Evolutionary conservation across 768 basidiomycete genomes (phyloP).

Genomic region (Mycena capillaripes): DNA sequence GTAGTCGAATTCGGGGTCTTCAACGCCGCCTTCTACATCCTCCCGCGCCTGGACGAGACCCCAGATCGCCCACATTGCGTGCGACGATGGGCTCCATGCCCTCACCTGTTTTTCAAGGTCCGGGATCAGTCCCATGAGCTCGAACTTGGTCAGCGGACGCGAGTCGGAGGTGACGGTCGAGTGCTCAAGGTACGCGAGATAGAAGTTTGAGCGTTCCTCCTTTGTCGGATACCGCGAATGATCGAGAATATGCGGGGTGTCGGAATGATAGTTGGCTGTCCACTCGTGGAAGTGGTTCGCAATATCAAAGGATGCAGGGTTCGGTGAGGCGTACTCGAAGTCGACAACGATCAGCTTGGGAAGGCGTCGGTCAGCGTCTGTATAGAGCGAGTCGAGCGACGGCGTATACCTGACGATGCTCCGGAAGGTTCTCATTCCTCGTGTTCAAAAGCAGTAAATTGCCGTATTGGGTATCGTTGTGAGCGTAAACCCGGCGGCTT

Average conservation of each 20-base stretch:
- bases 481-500: conserved; percentile 82
- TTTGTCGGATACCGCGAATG: conserved; percentile 77
- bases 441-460: conserved; percentile 85
- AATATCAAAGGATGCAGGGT: conserved; percentile 95
- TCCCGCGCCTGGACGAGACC: conserved; percentile 92
- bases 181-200: conserved; percentile 83
- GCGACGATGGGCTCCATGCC: conserved; percentile 91
- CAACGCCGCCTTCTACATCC: conserved; percentile 69
- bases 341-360: conserved; percentile 93
- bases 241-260: conserved; percentile 77
- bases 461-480: conserved; percentile 97
- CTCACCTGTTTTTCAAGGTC: conserved; percentile 84
- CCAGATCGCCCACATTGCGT: conserved; percentile 96
- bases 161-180: conserved; percentile 51
- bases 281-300: conserved; percentile 98
- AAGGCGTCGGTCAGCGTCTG: conserved; percentile 24
- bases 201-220: conserved; percentile 86
- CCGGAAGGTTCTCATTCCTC: conserved; percentile 67
- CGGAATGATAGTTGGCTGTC: conserved; percentile 90
- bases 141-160: conserved; percentile 49
- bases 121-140: conserved; percentile 56
- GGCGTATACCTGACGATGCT: conserved; percentile 79
- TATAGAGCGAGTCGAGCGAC: neutral
- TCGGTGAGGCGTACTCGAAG: conserved; percentile 96
- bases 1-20: conserved; percentile 90